Base-by-base conservation (phyloP, 1,284 basidiomycete species). In the Polyporus tsugae region DNA sequence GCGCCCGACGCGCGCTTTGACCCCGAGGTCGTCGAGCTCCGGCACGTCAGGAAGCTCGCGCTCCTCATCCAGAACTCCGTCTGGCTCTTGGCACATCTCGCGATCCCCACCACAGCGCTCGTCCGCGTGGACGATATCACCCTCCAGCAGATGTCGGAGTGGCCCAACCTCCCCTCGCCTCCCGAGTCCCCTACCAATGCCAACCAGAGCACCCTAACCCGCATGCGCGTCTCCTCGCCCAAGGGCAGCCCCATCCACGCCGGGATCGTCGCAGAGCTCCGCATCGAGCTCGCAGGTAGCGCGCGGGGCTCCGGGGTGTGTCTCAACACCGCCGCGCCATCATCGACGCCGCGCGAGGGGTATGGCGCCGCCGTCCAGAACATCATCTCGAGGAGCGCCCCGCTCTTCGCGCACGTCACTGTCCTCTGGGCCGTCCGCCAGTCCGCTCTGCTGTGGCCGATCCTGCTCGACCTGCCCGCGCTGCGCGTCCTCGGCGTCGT, bases 391-490 rank as follows among this genome's bases (percentile, higher is more conserved):
- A 15, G n/a, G 38, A 41, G 22, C 38, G 59, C 46, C 39, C 29
- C 62, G 25, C 57, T 55, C 66, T 67, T 67, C 22, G 25, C 58
- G n/a, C 35, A 60, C 59, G 49, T 64, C 36, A 42, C 46, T 38
- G 62, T 59, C 35, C 62, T 67, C 25, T 60, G 58, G 61, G 62
- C 49, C 4, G 29, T 62, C 35, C 53, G 55, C 33, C 42, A 39
- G 33, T 57, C 62, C 0, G 49, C 59, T 7, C 3, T 52, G 19
- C 46, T 64, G 9, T 17, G 35, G 17, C 19, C 49, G 9, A 36
- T 67, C 29, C 62, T 67, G 29, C 39, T 11, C 46, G 39, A 52
- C 5, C 59, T 67, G 7, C 66, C 59, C 9, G 10, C 29, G 6
- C 39, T 67, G 9, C 61, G 44, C 49, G 53, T 58, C 38, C 62